Base-by-base conservation (phyloP, 1,139 yeast genomes). In the Torulaspora pretoriensis region DNA sequence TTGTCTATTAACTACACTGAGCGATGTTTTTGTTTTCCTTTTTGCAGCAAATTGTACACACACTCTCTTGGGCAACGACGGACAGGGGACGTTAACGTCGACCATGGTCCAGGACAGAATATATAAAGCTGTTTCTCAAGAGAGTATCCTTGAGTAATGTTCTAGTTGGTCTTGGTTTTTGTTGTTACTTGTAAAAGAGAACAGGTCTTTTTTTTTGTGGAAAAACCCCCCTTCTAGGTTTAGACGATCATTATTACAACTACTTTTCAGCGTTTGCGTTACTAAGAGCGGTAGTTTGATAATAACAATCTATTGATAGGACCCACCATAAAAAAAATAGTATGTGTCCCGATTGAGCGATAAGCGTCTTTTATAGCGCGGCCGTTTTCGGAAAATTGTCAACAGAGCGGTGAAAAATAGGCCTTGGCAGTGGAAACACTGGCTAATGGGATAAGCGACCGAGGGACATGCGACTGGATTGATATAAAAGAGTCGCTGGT, bases 341-440 rank as follows among this genome's bases (percentile, higher is more conserved):
- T 40, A 40, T 40, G 43, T 40, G 19, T 28, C 40, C 34, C 40
- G 22, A 28, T 24, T 25, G 33, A 22, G 40, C 40, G 40, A 35
- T 16, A 4, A 14, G 19, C 12, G 14, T 12, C 31, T 24, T 24
- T 23, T 14, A 23, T 14, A 23, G 26, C 35, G 41, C 41, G 14
- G 29, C 41, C 31, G 25, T 4, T 29, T 38, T 23, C 29, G 41
- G 41, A 14, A 31, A 38, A 10, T 10, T 10, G 41, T 38, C 31
- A 38, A 38, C 41, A 38, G n/a, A 26, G 31, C 28, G 33, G 12
- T 28, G 26, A 16, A 17, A 22, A 29, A 14, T 19, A 12, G 17
- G 32, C 32, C 9, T 9, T 5, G 32, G 19, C 7, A 29, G 10
- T 3, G 22, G 22, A 19, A 19, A 19, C 22, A 19, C 19, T 19